Evolutionary conservation across 495 filamentous ascomycete species (phyloP).

Genomic region (Aspergillus wentii): DNA sequence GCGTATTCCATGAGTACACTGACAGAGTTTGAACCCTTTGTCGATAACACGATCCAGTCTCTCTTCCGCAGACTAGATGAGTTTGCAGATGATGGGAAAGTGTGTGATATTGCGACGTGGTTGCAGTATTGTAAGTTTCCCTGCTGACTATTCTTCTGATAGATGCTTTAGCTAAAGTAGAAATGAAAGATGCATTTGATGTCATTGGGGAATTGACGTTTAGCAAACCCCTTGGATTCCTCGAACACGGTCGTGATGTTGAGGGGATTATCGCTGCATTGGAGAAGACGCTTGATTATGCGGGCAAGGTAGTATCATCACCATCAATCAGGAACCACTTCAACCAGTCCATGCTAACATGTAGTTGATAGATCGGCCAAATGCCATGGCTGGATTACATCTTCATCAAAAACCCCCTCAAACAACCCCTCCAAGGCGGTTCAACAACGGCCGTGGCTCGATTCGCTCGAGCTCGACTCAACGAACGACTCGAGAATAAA

Average conservation of each 20-base stretch:
- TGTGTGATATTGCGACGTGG: constrained; percentile 37
- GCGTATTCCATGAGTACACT: constrained; percentile 36
- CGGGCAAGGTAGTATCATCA: constrained; percentile 8
- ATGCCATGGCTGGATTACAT: constrained; percentile 47
- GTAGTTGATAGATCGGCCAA: constrained; percentile 18
- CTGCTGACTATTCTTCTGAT: background rate
- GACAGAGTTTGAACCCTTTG: constrained; percentile 29
- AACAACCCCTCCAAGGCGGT: constrained; percentile 24
- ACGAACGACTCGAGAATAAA: constrained; percentile 12
- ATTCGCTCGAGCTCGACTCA: constrained; percentile 50
- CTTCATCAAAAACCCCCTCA: constrained; percentile 47
- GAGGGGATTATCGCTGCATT: constrained; percentile 24
- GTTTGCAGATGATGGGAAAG: constrained; percentile 16
- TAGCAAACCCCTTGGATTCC: constrained; percentile 33
- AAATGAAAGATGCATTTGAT: constrained; percentile 33
- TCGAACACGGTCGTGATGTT: constrained; percentile 32
- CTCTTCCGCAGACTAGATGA: constrained; percentile 31
- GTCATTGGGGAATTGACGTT: constrained; percentile 35
- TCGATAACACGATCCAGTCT: constrained; percentile 25
- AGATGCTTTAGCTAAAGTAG: constrained; percentile 1
- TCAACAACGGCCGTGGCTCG: constrained; percentile 22
- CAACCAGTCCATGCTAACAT: constrained; percentile 6
- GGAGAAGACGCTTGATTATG: constrained; percentile 14
- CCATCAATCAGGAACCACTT: constrained; percentile 12
- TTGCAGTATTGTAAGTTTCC: constrained; percentile 34